Evolutionary conservation across 129 eudicot species (phyloP).

Genomic region (Escallonia rubra): DNA sequence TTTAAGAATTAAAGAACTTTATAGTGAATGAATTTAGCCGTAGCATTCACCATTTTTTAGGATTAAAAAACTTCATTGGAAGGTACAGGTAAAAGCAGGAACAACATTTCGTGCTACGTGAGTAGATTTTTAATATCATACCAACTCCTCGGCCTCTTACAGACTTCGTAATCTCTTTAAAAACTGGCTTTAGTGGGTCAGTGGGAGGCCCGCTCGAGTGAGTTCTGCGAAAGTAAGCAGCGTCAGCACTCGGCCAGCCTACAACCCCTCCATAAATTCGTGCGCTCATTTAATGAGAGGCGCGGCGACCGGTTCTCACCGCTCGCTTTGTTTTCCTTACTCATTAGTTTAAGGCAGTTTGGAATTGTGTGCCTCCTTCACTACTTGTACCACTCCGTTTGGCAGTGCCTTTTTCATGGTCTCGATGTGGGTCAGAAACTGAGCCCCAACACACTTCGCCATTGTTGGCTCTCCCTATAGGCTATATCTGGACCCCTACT

Average conservation of each 20-base stretch:
- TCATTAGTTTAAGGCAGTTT: slow-evolving; percentile 91
- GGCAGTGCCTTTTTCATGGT: accelerated
- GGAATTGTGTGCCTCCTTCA: neutral
- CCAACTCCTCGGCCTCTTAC: too few species aligned
- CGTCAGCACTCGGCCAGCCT: slow-evolving; percentile 98
- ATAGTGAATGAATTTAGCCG: too few species aligned
- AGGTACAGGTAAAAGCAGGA: too few species aligned
- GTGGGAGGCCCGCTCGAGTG: slow-evolving; percentile 96
- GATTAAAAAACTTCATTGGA: too few species aligned
- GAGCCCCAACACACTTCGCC: too few species aligned
- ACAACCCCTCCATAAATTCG: slow-evolving; percentile 98
- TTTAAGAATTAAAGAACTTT: too few species aligned
- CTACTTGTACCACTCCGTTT: neutral
- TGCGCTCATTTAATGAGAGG: slow-evolving; percentile 46
- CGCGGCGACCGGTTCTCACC: slow-evolving; percentile 95
- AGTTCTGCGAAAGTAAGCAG: slow-evolving; percentile 99
- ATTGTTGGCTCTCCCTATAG: too few species aligned
- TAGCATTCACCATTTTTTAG: too few species aligned
- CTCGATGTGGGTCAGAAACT: slow-evolving; percentile 37
- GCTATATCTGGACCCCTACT: too few species aligned
- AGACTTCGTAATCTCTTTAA: too few species aligned
- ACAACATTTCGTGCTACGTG: too few species aligned
- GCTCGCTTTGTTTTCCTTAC: slow-evolving; percentile 97
- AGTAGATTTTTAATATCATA: too few species aligned
- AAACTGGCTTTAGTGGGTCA: slow-evolving; percentile 26